Evolutionary conservation across 352 stramenopile genomes (phyloP).

Genomic region (Phytophthora brassicae): DNA sequence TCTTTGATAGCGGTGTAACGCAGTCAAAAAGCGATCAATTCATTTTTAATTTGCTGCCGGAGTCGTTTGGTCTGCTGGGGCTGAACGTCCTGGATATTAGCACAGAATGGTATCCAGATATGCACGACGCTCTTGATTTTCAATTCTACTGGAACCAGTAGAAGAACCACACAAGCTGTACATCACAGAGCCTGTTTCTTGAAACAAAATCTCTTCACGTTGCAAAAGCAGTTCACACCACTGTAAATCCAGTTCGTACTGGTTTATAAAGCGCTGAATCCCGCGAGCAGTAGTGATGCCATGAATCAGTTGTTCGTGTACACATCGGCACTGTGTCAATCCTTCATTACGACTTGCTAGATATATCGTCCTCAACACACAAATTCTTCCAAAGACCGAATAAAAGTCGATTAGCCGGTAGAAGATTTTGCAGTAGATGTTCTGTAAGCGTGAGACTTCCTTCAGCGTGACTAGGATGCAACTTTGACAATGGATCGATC

Average conservation of each 20-base stretch:
- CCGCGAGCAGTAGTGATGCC: slow-evolving; percentile 58
- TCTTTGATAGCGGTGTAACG: too few species aligned
- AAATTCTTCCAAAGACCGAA: slow-evolving; percentile 60
- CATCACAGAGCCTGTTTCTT: slow-evolving; percentile 59
- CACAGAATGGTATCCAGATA: slow-evolving; percentile 66
- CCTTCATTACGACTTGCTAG: slow-evolving; percentile 45
- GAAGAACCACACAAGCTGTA: slow-evolving; percentile 32
- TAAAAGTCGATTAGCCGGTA: slow-evolving; percentile 54
- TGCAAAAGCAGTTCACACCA: slow-evolving; percentile 69
- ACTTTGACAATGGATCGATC: neutral
- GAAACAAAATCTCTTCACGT: slow-evolving; percentile 63
- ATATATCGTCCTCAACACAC: slow-evolving; percentile 45
- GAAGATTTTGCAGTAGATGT: slow-evolving; percentile 57
- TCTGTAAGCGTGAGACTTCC: slow-evolving; percentile 45
- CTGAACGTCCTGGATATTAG: slow-evolving; percentile 29
- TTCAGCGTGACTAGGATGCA: neutral
- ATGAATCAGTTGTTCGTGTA: slow-evolving; percentile 59
- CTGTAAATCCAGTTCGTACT: slow-evolving; percentile 67
- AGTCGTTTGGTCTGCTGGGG: too few species aligned
- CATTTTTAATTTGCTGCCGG: too few species aligned
- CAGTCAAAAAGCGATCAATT: too few species aligned
- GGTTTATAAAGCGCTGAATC: slow-evolving; percentile 55
- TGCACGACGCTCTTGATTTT: slow-evolving; percentile 61
- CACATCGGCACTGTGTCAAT: slow-evolving; percentile 48
- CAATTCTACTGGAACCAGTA: slow-evolving; percentile 42